Evolutionary conservation across 2,329 filamentous ascomycete species (phyloP).

Genomic region (Allantophomopsis lycopodina): DNA sequence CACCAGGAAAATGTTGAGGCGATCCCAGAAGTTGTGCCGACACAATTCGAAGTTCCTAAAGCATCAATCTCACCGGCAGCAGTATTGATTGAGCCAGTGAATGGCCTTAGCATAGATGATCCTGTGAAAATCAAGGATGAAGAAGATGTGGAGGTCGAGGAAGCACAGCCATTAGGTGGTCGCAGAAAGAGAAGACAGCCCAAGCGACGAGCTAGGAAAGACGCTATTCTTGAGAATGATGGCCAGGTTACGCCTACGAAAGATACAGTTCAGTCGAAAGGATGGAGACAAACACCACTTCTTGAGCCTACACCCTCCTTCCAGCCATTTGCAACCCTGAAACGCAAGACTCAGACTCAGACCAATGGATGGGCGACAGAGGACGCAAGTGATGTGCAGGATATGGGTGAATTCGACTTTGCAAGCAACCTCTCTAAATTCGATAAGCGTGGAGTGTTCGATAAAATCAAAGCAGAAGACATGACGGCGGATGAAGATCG

Average conservation of each 20-base stretch:
- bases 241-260: too few species aligned
- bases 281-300: conserved; percentile 55
- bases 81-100: conserved; percentile 24
- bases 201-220: too few species aligned
- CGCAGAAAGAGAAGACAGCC: not conserved
- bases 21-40: too few species aligned
- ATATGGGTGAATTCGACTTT: conserved; percentile 91
- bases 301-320: conserved; percentile 49
- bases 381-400: conserved; percentile 87
- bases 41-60: too few species aligned
- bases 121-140: conserved; percentile 5
- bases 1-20: too few species aligned
- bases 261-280: conserved; percentile 24
- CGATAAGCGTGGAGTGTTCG: conserved; percentile 84
- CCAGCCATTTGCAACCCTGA: conserved; percentile 47
- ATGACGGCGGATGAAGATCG: conserved; percentile 78
- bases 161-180: conserved; percentile 11
- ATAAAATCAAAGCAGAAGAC: conserved; percentile 82
- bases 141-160: conserved; percentile 6
- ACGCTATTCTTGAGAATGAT: too few species aligned
- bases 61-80: conserved; percentile 4
- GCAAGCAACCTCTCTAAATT: conserved; percentile 83
- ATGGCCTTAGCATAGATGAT: conserved; percentile 17
- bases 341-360: conserved; percentile 32
- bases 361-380: conserved; percentile 91